Percentiles rank a stretch among this genome's conserved stretches.
phyloP scores from a whole-genome alignment of 2,329 filamentous ascomycete species.

The Neospermospora avenae region DNA sequence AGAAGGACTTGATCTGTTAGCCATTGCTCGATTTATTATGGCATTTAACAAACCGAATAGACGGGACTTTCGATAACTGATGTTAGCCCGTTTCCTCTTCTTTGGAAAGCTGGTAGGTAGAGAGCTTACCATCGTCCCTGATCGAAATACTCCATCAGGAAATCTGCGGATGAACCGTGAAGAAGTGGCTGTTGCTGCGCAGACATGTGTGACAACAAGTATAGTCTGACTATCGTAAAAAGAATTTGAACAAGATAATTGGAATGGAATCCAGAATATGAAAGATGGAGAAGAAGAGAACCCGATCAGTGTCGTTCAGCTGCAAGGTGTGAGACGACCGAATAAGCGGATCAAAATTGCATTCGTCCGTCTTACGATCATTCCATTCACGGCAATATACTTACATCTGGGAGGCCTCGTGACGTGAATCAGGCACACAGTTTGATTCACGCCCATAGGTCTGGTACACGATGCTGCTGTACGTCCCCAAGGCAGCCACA shows the following conservation, averaged over 20 bases:
- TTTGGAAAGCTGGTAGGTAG: too few species aligned
- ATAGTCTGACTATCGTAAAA: neutral
- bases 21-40: too few species aligned
- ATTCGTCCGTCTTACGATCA: conserved; percentile 8
- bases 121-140: conserved; percentile 17
- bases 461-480: too few species aligned
- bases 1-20: too few species aligned
- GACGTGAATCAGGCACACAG: neutral
- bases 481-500: too few species aligned
- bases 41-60: too few species aligned
- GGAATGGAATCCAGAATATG: neutral
- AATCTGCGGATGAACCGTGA: neutral
- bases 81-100: too few species aligned
- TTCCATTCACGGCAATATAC: neutral
- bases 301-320: neutral
- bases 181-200: neutral
- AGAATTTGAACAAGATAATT: neutral
- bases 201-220: neutral
- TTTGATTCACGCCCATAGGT: neutral
- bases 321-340: neutral
- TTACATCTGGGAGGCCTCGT: neutral
- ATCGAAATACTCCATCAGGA: conserved; percentile 11
- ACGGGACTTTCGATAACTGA: too few species aligned
- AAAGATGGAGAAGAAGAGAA: neutral
- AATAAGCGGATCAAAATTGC: neutral